phyloP scores from a whole-genome alignment of 495 filamentous ascomycete genomes.

The Xylaria longipes region DNA sequence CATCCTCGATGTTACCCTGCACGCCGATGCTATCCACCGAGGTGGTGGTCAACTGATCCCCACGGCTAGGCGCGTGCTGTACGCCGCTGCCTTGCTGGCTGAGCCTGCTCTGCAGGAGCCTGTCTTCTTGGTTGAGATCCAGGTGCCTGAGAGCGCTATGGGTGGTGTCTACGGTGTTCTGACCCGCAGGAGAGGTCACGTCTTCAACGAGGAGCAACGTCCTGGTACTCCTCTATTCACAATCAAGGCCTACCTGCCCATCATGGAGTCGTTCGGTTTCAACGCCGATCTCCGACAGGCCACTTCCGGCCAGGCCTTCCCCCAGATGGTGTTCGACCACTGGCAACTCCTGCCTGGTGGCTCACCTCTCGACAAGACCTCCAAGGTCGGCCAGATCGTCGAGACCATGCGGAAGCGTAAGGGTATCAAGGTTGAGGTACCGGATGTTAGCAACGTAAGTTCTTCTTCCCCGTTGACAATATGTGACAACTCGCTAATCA shows the following conservation, averaged over 20 bases:
- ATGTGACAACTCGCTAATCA: slow-evolving; percentile 58
- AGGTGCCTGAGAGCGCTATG: slow-evolving; percentile 98
- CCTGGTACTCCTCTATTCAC: slow-evolving; percentile 99
- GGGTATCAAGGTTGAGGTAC: slow-evolving; percentile 95
- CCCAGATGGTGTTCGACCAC: slow-evolving; percentile 97
- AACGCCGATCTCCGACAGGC: slow-evolving; percentile 91
- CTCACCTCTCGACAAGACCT: slow-evolving; percentile 83
- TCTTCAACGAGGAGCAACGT: slow-evolving; percentile 97
- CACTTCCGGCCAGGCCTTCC: slow-evolving; percentile 98
- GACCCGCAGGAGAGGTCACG: slow-evolving; percentile 96
- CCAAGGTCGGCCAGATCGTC: slow-evolving; percentile 86
- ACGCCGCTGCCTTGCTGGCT: slow-evolving; percentile 89
- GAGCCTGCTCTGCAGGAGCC: slow-evolving; percentile 92
- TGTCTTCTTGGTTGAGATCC: slow-evolving; percentile 98
- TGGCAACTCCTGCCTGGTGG: slow-evolving; percentile 95
- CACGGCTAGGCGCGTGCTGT: slow-evolving; percentile 96
- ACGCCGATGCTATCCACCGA: slow-evolving; percentile 99
- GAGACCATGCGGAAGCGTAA: slow-evolving; percentile 95
- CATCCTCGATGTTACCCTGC: slow-evolving; percentile 98
- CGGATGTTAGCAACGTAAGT: slow-evolving; percentile 93
- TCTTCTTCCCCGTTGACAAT: background rate
- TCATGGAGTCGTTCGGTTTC: slow-evolving; percentile 99
- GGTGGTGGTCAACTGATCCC: slow-evolving; percentile 99
- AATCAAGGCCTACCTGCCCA: slow-evolving; percentile 98
- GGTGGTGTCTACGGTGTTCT: slow-evolving; percentile 99